Evolutionary conservation across 2,329 filamentous ascomycete species (phyloP).

Genomic region (Penicillium sp.): DNA sequence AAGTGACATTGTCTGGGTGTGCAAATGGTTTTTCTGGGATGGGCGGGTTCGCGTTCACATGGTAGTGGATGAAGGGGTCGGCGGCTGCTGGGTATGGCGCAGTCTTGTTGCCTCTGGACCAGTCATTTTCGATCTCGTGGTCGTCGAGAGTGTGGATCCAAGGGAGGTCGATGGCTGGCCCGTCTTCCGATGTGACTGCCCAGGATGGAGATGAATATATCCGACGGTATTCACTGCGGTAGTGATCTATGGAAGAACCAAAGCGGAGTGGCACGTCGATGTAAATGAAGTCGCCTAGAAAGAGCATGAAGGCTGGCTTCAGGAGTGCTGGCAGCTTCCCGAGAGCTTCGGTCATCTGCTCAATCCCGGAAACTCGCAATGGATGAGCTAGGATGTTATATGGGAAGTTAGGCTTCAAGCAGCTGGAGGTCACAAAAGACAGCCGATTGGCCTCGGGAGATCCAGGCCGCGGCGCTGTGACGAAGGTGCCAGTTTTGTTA

Average conservation of each 20-base stretch:
- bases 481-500: slow-evolving; percentile 78
- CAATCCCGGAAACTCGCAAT: slow-evolving; percentile 74
- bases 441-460: slow-evolving; percentile 63
- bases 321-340: slow-evolving; percentile 59
- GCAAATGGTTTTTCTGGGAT: slow-evolving; percentile 46
- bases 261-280: slow-evolving; percentile 77
- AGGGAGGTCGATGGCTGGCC: slow-evolving; percentile 62
- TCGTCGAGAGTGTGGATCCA: slow-evolving; percentile 98
- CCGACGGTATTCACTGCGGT: slow-evolving; percentile 86
- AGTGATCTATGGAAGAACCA: slow-evolving; percentile 67
- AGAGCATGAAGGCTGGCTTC: slow-evolving; percentile 56
- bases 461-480: slow-evolving; percentile 68
- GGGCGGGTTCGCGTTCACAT: slow-evolving; percentile 79
- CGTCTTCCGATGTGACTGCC: slow-evolving; percentile 57
- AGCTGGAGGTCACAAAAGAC: slow-evolving; percentile 88
- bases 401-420: slow-evolving; percentile 85
- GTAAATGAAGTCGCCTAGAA: slow-evolving; percentile 50
- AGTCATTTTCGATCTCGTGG: slow-evolving; percentile 94
- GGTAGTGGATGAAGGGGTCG: slow-evolving; percentile 83
- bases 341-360: slow-evolving; percentile 68
- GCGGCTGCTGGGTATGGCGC: slow-evolving; percentile 74
- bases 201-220: slow-evolving; percentile 96
- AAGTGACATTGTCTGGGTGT: slow-evolving; percentile 62
- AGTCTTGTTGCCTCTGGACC: slow-evolving; percentile 69
- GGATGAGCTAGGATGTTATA: slow-evolving; percentile 82